Evolutionary conservation across 192 early-diverging fungal species (phyloP), one percentile per base, ranked within the genome.

Genomic region (Geosiphon pyriformis): DNA sequence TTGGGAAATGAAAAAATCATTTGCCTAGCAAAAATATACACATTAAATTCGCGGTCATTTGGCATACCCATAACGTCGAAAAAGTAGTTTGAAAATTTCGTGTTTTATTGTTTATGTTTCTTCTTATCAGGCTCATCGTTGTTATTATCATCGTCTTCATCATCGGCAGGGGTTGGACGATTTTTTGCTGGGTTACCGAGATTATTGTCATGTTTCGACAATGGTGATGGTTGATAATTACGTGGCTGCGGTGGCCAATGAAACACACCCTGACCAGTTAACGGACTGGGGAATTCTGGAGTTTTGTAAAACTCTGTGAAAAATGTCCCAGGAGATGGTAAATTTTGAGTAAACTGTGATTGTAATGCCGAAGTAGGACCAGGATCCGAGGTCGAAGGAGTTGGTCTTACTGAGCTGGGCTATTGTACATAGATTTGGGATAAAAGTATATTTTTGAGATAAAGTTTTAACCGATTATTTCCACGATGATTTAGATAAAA

Each of bases 281-380:
- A 77, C 10, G 90, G 90, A 65, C 88, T 90, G n/a, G 82, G 87
- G 57, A 87, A 74, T 47, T 89, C 87, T 56, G 75, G 82, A 20
- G 82, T 79, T 54, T 89, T 85, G 64, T 88, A 89, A 50, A 92
- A 85, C 42, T 87, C 82, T 1, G 88, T 84, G 68, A 90, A 90
- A 69, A 90, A 89, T 0, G 85, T 81, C 6, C 86, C 88, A 15
- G 90, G 89, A 30, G 87, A 88, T 25, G 89, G 89, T 34, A 91
- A 73, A 68, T 85, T 90, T 68, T 88, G 82, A 12, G 80, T 80
- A 67, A 85, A 85, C 63, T 85, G 81, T 1, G 81, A 83, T 17
- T 87, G 81, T 59, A 88, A 78, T 10, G 87, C 88, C 3, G 89
- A 89, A 57, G 87, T 80, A 4, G 86, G 86, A 0, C 84, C 88